Evolutionary conservation across 768 basidiomycete genomes (phyloP), one percentile per base, ranked within the genome.

Genomic region (Floccularia luteovirens): DNA sequence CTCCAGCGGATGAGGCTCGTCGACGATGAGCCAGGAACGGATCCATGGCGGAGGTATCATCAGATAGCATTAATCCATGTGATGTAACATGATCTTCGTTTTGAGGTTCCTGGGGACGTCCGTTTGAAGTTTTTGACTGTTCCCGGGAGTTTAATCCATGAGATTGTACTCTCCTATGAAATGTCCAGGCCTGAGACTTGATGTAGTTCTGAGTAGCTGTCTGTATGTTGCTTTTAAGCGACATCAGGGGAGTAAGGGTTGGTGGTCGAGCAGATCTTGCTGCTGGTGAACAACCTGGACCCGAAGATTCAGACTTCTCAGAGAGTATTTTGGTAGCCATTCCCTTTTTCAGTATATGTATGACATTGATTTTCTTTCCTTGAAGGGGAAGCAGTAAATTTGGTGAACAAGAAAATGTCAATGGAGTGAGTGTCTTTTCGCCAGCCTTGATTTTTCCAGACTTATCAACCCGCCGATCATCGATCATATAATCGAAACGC

Each of bases 401-500:
- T 0, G 86, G 85, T 2, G 84, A 79, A 52, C 88, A 90, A 13
- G 77, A 72, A 56, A 90, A 89, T 13, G 74, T 74, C 17, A 90
- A 57, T 2, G 88, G 88, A 1, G 77, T 83, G 41, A 89, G 51
- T 1, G 65, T 67, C 62, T 82, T 86, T 60, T 90, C 90, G 12
- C 82, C 84, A 4, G 70, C 63, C n/a, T 74, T 50, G 13, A 63
- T 50, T 43, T 64, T 69, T 17, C 74, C 73, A 3, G 67, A 62
- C 5, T 55, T 55, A 17, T 74, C 67, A 17, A 61, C 59, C 39
- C 64, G 58, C 23, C 76, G 67, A 46, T 87, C 78, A 28, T 75
- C 73, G 7, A 92, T 82, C 23, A 79, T 52, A 54, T 92, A 92
- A 41, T 86, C 82, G 46, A 92, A 82, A 41, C 75, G 75, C 90